Conservation (phyloP, 2,329 filamentous ascomycete genomes). For the Madurella mycetomatis region DNA sequence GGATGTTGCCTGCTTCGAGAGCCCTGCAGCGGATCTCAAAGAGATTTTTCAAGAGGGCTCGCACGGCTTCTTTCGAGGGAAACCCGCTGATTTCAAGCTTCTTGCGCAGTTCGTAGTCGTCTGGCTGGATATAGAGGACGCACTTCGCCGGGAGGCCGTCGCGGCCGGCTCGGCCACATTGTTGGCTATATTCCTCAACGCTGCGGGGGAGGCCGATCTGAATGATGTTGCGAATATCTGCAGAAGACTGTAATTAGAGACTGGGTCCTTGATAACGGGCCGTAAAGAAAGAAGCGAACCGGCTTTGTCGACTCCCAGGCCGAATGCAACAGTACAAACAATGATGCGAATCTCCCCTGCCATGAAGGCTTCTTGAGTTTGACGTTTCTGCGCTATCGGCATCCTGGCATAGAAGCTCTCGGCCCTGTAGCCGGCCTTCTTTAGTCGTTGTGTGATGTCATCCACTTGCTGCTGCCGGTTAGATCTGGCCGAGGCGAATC, state of each 20-base stretch:
- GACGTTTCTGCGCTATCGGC: neutral
- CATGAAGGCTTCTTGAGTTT: neutral
- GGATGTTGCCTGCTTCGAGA: no score
- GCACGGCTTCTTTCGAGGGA: no score
- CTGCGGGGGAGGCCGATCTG: slow-evolving; percentile 3
- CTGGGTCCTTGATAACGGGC: neutral
- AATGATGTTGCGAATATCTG: neutral
- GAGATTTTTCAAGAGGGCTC: no score
- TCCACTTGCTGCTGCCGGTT: no score
- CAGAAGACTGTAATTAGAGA: no score
- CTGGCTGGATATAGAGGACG: slow-evolving; percentile 49
- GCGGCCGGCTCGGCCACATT: slow-evolving; percentile 35
- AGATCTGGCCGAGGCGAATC: no score
- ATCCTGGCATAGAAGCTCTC: neutral
- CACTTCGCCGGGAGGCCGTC: slow-evolving; percentile 51
- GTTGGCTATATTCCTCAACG: slow-evolving; percentile 9
- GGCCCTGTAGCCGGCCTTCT: neutral
- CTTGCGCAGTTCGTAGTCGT: no score
- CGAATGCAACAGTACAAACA: neutral
- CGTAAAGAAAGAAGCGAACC: neutral
- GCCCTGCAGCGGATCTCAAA: no score
- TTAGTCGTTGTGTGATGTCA: no score
- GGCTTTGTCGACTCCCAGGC: neutral
- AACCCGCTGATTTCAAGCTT: no score
- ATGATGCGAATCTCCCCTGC: neutral